Evolutionary conservation across 2,329 filamentous ascomycete species (phyloP).

Genomic region (Paramyrothecium sp.): DNA sequence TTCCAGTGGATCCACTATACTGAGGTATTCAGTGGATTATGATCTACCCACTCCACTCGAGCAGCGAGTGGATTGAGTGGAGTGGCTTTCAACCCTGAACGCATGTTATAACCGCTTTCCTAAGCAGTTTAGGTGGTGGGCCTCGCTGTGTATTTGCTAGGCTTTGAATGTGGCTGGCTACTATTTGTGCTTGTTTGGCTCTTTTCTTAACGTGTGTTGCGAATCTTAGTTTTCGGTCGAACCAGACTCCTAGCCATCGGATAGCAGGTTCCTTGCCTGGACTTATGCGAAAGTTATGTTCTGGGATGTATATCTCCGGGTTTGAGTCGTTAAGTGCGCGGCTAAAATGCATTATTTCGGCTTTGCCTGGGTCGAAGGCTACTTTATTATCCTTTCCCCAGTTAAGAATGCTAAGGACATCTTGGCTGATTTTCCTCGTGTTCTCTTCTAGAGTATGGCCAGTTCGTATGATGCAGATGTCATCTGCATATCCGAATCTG

Average conservation of each 20-base stretch:
- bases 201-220: slow-evolving; percentile 3
- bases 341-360: slow-evolving; percentile 18
- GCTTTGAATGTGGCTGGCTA: slow-evolving; percentile 3
- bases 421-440: slow-evolving; percentile 3
- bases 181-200: not conserved
- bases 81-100: too few relatives aligned
- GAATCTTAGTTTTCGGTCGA: slow-evolving; percentile 6
- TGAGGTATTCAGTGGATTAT: too few relatives aligned
- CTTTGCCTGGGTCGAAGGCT: slow-evolving; percentile 16
- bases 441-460: slow-evolving; percentile 11
- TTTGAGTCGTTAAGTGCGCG: slow-evolving; percentile 2
- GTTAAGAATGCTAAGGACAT: slow-evolving; percentile 6
- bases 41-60: too few relatives aligned
- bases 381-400: slow-evolving; percentile 15
- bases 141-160: slow-evolving; percentile 5
- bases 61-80: too few relatives aligned
- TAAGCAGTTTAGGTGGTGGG: slow-evolving; percentile 2
- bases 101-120: slow-evolving; percentile 7
- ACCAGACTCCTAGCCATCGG: slow-evolving; percentile 6
- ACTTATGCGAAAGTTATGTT: too few relatives aligned
- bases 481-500: slow-evolving; percentile 14
- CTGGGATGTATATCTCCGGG: not conserved
- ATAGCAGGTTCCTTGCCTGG: slow-evolving; percentile 1
- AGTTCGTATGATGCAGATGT: slow-evolving; percentile 13
- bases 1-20: too few relatives aligned